phyloP scores from a whole-genome alignment of 1,139 yeast species.

The Debaryomyces nepalensis region DNA sequence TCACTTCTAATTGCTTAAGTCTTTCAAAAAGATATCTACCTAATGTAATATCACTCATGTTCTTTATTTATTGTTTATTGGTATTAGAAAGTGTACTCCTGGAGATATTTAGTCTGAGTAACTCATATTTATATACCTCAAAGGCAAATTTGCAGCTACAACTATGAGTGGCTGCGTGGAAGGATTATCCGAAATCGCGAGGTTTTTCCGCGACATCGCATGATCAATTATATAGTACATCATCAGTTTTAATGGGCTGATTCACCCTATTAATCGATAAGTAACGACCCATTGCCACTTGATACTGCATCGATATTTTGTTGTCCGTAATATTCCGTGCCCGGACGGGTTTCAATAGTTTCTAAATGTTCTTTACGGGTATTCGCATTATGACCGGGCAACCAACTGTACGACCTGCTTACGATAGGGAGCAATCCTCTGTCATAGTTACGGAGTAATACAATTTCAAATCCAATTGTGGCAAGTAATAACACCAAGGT shows the following conservation, averaged over 20 bases:
- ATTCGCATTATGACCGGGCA: conserved; percentile 20
- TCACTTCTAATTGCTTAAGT: conserved; percentile 44
- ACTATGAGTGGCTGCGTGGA: neutral
- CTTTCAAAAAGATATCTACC: conserved; percentile 51
- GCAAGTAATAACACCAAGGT: conserved; percentile 45
- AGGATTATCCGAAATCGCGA: conserved; percentile 1
- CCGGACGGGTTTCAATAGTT: neutral
- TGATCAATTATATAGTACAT: neutral
- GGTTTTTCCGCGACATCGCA: conserved; percentile 3
- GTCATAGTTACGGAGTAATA: conserved; percentile 43
- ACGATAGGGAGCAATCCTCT: conserved; percentile 44
- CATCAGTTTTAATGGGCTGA: conserved; percentile 1
- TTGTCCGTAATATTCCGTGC: conserved; percentile 3
- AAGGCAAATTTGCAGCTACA: neutral
- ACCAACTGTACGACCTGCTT: conserved; percentile 27
- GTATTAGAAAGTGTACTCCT: too few species aligned
- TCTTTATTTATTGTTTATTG: too few species aligned
- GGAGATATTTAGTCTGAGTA: too few species aligned
- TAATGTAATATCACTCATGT: conserved; percentile 42
- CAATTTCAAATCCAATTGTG: conserved; percentile 42
- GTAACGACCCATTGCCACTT: conserved; percentile 12
- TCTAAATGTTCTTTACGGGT: neutral
- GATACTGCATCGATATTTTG: neutral
- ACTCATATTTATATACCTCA: neutral
- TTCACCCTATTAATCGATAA: conserved; percentile 11